Base-by-base conservation (phyloP, 2,329 filamentous ascomycete genomes). In the Epichloe festucae region DNA sequence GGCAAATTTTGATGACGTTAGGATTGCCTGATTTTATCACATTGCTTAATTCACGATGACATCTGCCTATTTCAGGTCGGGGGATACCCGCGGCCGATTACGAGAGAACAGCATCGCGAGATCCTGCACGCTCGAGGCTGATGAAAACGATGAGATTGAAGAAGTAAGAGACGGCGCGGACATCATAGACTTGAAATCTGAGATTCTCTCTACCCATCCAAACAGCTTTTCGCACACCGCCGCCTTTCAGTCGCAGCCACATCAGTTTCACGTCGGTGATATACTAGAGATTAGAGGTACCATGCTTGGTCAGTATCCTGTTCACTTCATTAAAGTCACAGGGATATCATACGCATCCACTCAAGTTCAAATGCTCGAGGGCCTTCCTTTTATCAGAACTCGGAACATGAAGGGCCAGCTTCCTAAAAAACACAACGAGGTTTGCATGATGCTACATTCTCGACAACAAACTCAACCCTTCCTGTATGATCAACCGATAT, bases 311-410 rank as follows among this genome's bases (percentile, higher is more conserved):
- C 49, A 53, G 1, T 62, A 61, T 39, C 49, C 54, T 2, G 58
- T 71, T 5, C 45, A 66, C 2, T 70, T 68, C 50, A 63, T 77
- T 31, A 58, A 69, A 53, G 71, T 78, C 60, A 67, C 68, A 45
- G 55, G 59, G 1, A 71, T 78, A 40, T 62, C 73, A 19, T 57
- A 66, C 27, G 48, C 61, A 34, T 42, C 35, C 0, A 49, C 49
- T 0, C 60, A 63, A 0, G 50, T 59, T 0, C 49, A 61, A n/a
- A 58, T 56, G 1, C 55, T 74, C 7, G 65, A 69, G 1, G 74
- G 74, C 0, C 55, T 66, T 0, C 67, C 69, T 0, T 71, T 69
- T 23, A 57, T 64, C 0, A 62, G 71, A 15, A 66, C 63, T 0
- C 57, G 65, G 0, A 59, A 65, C 0, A 55, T 74, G 15, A 47